Base-by-base conservation (phyloP, 208 protist genomes). In the Naegleria fowleri region DNA sequence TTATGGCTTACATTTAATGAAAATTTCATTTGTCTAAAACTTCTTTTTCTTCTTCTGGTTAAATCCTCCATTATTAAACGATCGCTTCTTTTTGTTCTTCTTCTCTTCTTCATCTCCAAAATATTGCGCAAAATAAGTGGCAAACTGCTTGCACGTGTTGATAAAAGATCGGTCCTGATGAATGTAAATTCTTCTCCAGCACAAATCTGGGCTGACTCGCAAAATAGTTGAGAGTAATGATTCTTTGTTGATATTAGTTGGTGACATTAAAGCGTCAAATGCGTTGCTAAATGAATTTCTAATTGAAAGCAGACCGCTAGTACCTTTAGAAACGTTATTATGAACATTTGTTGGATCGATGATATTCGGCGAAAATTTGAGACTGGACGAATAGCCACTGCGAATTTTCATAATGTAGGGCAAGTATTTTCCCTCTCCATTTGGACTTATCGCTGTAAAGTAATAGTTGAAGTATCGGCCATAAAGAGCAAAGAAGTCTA, bases 401-500 rank as follows among this genome's bases (percentile, higher is more conserved):
- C 25, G 51, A n/a, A n/a, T 58, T 67, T 67, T 22, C 43, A 67
- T 89, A 5, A 41, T 5, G 15, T 19, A 29, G 0, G 5, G 51
- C 59, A 19, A 7, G 4, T 41, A 79, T 58, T 22, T 91, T 83
- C n/a, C 25, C 40, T 55, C 58, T 15, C 7, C 33, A 0, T 16
- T 16, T 13, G 19, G 43, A 48, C n/a, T 11, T 41, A 91, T 83
- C 5, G 7, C 58, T 29, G 55, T 33, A 5, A 16, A 38, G 9
- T 75, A 40, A 86, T 83, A 83, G 40, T 91, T 91, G 15, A 91
- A 91, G 55, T 87, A 86, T 38, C 22, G n/a, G 16, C 89, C 89
- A 86, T 91, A 91, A 7, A 91, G 29, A 3, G 76, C 79, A 3
- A 91, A 91, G 40, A 91, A 91, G 29, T 91, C 89, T 25, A 91